Percentiles rank a stretch among this genome's conserved stretches.
phyloP scores from a whole-genome alignment of 768 basidiomycete species.

The Pleurotus tuoliensis region DNA sequence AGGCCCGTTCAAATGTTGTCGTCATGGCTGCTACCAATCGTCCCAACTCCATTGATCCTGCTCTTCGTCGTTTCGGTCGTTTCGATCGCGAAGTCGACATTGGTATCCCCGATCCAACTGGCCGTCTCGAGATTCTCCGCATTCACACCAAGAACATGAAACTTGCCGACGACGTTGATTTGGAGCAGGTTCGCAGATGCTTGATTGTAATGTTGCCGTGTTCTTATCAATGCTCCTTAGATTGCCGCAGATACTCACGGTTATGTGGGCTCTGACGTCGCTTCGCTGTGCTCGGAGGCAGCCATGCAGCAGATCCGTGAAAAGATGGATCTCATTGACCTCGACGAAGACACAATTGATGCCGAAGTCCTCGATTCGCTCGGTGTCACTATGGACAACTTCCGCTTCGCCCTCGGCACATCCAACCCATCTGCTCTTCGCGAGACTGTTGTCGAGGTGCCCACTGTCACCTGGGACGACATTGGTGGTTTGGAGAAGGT shows the following conservation, averaged over 20 bases:
- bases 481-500: conserved; percentile 99
- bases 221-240: conserved; percentile 32
- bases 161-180: conserved; percentile 91
- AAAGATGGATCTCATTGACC: conserved; percentile 98
- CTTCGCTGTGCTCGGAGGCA: conserved; percentile 96
- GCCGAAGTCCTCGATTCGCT: conserved; percentile 98
- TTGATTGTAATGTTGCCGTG: neutral
- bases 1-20: conserved; percentile 97
- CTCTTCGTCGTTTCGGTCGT: conserved; percentile 96
- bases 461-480: conserved; percentile 98
- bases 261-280: conserved; percentile 98
- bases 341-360: conserved; percentile 97
- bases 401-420: conserved; percentile 96
- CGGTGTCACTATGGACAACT: conserved; percentile 99
- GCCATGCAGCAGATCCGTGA: conserved; percentile 99
- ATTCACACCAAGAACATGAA: conserved; percentile 99
- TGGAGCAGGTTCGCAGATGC: conserved; percentile 68
- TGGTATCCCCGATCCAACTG: conserved; percentile 98
- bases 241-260: conserved; percentile 99
- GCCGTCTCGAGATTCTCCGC: conserved; percentile 96
- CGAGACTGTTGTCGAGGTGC: conserved; percentile 99
- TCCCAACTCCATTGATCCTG: conserved; percentile 99
- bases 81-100: conserved; percentile 99
- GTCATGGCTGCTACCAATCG: conserved; percentile 99
- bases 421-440: conserved; percentile 98